Percentiles rank a stretch among this genome's conserved stretches.
phyloP scores from a whole-genome alignment of 345 rosid genomes.

The Salix arbutifolia region DNA sequence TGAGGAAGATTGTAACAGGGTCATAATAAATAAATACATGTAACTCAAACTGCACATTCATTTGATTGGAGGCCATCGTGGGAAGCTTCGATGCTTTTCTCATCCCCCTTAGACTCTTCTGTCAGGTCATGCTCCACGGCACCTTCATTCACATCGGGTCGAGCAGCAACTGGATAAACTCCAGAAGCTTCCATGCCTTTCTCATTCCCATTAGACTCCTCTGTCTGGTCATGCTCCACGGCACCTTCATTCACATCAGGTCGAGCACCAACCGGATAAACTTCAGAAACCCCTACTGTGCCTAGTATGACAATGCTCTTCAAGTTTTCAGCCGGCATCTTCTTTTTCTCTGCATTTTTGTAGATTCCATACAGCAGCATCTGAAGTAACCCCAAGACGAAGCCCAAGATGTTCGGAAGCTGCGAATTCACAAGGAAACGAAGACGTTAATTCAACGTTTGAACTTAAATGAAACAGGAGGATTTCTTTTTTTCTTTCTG shows the following conservation, averaged over 20 bases:
- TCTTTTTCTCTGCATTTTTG: slow-evolving; percentile 35
- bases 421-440: slow-evolving; percentile 10
- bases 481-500: neutral
- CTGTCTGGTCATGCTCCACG: slow-evolving; percentile 2
- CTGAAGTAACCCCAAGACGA: slow-evolving; percentile 63
- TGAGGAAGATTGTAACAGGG: neutral
- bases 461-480: neutral
- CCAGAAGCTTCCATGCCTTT: slow-evolving; percentile 24
- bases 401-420: slow-evolving; percentile 78
- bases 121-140: neutral
- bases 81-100: slow-evolving; percentile 21
- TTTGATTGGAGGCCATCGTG: slow-evolving; percentile 5
- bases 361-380: slow-evolving; percentile 58
- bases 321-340: slow-evolving; percentile 16
- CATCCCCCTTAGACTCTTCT: slow-evolving; percentile 1
- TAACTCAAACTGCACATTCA: slow-evolving; percentile 32
- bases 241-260: neutral
- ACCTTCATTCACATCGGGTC: neutral
- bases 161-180: slow-evolving; percentile 24
- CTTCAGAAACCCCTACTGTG: slow-evolving; percentile 26
- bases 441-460: neutral
- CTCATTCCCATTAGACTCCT: slow-evolving; percentile 7
- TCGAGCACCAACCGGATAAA: slow-evolving; percentile 22
- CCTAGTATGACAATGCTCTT: slow-evolving; percentile 19
- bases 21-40: neutral